These are phyloP conservation scores for Erysimum cheiranthoides DNA, from an alignment of 345 rosid genomes.

Conservation along the genomic window DNA sequence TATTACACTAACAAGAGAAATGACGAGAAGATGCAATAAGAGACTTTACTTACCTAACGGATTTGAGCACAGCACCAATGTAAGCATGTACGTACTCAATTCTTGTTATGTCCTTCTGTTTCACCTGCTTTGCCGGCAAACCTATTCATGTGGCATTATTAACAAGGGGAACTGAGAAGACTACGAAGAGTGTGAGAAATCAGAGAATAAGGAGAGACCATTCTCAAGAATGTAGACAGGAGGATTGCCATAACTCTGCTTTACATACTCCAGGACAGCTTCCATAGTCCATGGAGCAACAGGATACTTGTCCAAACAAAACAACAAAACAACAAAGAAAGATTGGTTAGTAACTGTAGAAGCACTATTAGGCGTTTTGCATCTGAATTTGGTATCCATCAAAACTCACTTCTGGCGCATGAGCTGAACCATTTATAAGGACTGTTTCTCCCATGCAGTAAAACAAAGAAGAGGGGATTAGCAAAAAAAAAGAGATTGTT, in stretches of 20 bases:
- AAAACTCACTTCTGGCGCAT: conserved; percentile 22
- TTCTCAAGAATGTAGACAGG: conserved; percentile 48
- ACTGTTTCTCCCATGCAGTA: conserved; percentile 32
- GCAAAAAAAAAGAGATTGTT: not conserved
- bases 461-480: conserved; percentile 9
- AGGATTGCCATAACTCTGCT: conserved; percentile 10
- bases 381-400: not conserved
- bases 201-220: conserved; percentile 35
- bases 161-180: not conserved
- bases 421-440: conserved; percentile 2
- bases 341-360: too few relatives aligned
- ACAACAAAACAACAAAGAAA: conserved; percentile 1
- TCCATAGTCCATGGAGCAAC: conserved; percentile 44
- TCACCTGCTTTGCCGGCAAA: not conserved
- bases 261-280: conserved; percentile 47
- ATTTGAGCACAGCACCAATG: conserved; percentile 44
- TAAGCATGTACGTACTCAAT: conserved; percentile 37
- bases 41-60: conserved; percentile 4
- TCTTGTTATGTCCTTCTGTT: conserved; percentile 42
- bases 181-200: not conserved
- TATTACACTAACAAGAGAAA: not conserved
- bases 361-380: not conserved
- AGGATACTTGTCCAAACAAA: conserved; percentile 38
- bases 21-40: not conserved
- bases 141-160: conserved; percentile 27